These are phyloP conservation scores for Rubroshorea leprosula DNA, from an alignment of 345 rosid species.

Conservation along the genomic window DNA sequence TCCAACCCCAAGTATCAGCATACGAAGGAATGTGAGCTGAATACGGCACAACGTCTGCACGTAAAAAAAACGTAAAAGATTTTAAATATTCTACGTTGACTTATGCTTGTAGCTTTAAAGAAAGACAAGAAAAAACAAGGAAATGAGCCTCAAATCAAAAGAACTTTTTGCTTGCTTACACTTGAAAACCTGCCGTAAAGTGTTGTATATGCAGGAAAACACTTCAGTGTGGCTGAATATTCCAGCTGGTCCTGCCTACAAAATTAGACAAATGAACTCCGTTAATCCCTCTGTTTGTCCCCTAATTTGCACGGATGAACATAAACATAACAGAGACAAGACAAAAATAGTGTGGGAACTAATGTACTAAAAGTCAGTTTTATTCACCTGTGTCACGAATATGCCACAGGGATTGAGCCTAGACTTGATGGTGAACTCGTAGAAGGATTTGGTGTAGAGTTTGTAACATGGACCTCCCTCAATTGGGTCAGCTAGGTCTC, in stretches of 20 bases:
- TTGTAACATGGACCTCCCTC: slow-evolving; percentile 70
- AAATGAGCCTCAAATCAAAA: no score
- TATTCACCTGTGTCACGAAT: slow-evolving; percentile 52
- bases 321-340: no score
- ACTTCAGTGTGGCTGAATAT: slow-evolving; percentile 69
- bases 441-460: slow-evolving; percentile 60
- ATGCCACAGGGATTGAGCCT: slow-evolving; percentile 45
- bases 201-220: slow-evolving; percentile 55
- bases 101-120: no score
- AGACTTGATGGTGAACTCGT: slow-evolving; percentile 43
- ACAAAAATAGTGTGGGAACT: no score
- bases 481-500: slow-evolving; percentile 67
- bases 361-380: no score
- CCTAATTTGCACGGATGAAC: no score
- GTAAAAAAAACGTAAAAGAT: neutral
- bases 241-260: slow-evolving; percentile 72
- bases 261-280: slow-evolving; percentile 3
- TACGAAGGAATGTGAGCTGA: slow-evolving; percentile 63
- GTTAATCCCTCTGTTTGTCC: neutral
- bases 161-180: no score
- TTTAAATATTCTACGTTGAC: no score
- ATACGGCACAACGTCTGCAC: slow-evolving; percentile 61
- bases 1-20: slow-evolving; percentile 81
- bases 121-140: no score
- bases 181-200: slow-evolving; percentile 56